Percentiles rank a stretch among this genome's conserved stretches.
Evolutionary conservation across 2,329 filamentous ascomycete species (phyloP).

Genomic region (Arachnomyces sp.): DNA sequence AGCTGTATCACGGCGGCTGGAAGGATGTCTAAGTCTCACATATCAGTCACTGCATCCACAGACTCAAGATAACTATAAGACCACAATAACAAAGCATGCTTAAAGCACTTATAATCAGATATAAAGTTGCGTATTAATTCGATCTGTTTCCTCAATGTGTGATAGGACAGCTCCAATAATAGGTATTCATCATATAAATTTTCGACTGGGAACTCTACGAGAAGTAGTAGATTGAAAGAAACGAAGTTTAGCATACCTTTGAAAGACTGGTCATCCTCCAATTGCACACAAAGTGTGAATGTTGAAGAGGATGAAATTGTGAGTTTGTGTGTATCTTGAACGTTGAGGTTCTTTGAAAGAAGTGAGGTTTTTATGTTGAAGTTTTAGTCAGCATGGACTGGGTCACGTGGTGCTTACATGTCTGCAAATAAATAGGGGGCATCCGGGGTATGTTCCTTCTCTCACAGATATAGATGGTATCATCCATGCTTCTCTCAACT

Average conservation of each 20-base stretch:
- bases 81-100: constrained; percentile 3
- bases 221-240: neutral
- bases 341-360: no score
- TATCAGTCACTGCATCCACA: no score
- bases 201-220: neutral
- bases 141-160: constrained; percentile 53
- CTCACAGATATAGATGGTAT: no score
- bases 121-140: constrained; percentile 33
- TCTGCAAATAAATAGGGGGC: no score
- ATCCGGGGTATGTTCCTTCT: no score
- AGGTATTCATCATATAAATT: constrained; percentile 47
- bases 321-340: no score
- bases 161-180: constrained; percentile 75
- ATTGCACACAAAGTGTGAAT: no score
- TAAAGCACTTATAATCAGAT: constrained; percentile 19
- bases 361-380: no score
- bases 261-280: constrained; percentile 9
- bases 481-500: no score
- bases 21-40: constrained; percentile 12
- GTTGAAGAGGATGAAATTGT: no score
- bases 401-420: no score
- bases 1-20: neutral
- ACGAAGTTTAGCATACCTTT: constrained; percentile 7
- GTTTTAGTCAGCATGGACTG: no score
- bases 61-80: constrained; percentile 5